phyloP scores from a whole-genome alignment of 345 rosid species.

The Aquilaria yunnanensis region DNA sequence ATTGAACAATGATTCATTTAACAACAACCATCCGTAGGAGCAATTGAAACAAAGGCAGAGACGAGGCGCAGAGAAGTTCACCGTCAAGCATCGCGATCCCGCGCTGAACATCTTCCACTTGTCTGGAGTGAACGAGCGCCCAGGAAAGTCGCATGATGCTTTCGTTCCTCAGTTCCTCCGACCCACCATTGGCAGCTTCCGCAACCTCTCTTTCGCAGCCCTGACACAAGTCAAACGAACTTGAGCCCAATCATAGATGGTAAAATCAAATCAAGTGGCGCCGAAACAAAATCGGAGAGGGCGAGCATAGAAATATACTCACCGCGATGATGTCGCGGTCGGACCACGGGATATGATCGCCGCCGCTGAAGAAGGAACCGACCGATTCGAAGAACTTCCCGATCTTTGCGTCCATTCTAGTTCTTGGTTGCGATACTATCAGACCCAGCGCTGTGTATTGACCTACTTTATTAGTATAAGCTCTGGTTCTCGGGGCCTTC shows the following conservation, averaged over 20 bases:
- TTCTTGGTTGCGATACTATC: too few relatives aligned
- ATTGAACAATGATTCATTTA: background rate
- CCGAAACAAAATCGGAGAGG: background rate
- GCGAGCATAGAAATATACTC: slow-evolving; percentile 13
- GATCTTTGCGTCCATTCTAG: slow-evolving; percentile 26
- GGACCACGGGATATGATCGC: slow-evolving; percentile 86
- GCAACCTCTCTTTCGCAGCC: slow-evolving; percentile 78
- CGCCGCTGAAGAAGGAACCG: slow-evolving; percentile 57
- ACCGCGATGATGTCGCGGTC: slow-evolving; percentile 64
- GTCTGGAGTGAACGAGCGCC: slow-evolving; percentile 83
- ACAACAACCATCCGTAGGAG: too few relatives aligned
- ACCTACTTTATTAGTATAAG: background rate
- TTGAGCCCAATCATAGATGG: background rate
- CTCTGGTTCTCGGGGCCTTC: background rate
- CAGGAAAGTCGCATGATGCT: slow-evolving; percentile 79
- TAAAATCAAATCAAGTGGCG: background rate
- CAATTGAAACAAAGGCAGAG: background rate
- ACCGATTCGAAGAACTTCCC: slow-evolving; percentile 39
- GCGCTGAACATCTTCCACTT: slow-evolving; percentile 68
- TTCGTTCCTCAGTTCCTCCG: slow-evolving; percentile 50
- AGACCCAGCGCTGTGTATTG: too few relatives aligned
- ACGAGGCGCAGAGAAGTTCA: slow-evolving; percentile 10
- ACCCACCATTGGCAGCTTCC: slow-evolving; percentile 40
- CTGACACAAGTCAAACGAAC: slow-evolving; percentile 24
- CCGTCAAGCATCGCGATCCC: slow-evolving; percentile 80